These are phyloP conservation scores for Diaporthe longicolla DNA, from an alignment of 2,329 filamentous ascomycete genomes.

Conservation along the genomic window DNA sequence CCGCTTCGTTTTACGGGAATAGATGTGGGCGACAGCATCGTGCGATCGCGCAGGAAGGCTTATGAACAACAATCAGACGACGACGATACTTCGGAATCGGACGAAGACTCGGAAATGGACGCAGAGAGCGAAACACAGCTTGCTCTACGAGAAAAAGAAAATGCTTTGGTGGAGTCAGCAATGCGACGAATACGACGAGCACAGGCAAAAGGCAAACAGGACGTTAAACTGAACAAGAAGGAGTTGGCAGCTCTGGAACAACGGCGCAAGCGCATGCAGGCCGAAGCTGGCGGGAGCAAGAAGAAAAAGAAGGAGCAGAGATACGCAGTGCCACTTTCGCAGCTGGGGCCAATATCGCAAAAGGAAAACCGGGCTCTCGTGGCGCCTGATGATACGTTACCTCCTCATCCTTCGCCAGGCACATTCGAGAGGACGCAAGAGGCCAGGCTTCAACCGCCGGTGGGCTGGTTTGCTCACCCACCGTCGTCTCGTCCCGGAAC, in stretches of 20 bases:
- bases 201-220: conserved; percentile 79
- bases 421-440: conserved; percentile 55
- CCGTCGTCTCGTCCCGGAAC: conserved; percentile 47
- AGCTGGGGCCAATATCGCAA: conserved; percentile 61
- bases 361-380: conserved; percentile 52
- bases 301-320: conserved; percentile 60
- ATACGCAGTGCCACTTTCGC: conserved; percentile 67
- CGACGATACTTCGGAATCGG: conserved; percentile 64
- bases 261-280: conserved; percentile 71
- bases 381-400: conserved; percentile 53
- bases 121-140: conserved; percentile 69
- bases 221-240: conserved; percentile 84
- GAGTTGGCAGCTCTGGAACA: conserved; percentile 87
- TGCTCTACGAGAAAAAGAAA: conserved; percentile 76
- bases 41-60: conserved; percentile 53
- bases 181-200: conserved; percentile 85
- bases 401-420: conserved; percentile 57
- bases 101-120: conserved; percentile 63
- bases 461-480: conserved; percentile 67
- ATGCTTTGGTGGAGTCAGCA: conserved; percentile 82
- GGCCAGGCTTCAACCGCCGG: conserved; percentile 58
- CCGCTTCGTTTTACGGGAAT: conserved; percentile 72
- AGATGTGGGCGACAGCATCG: conserved; percentile 65
- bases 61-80: conserved; percentile 60
- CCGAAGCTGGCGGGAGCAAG: conserved; percentile 53